phyloP scores from a whole-genome alignment of 148 eudicot genomes.

The Pouteria glomerata region DNA sequence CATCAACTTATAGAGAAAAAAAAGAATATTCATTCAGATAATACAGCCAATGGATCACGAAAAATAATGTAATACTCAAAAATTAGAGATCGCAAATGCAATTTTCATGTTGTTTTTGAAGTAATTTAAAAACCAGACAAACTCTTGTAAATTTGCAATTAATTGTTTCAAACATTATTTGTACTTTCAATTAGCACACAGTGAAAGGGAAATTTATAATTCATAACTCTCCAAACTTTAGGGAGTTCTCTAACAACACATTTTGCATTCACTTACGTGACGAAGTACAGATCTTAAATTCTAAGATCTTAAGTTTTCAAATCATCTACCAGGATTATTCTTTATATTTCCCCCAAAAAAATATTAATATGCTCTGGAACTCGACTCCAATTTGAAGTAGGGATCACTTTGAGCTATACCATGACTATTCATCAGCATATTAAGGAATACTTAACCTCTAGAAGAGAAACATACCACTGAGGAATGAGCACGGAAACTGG shows the following conservation, averaged over 20 bases:
- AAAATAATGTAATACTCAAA: background rate
- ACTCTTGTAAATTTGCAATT: too few relatives aligned
- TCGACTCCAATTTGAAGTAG: background rate
- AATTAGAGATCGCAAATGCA: too few relatives aligned
- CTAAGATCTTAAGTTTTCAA: too few relatives aligned
- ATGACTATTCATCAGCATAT: background rate
- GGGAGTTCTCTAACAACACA: background rate
- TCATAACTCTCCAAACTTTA: background rate
- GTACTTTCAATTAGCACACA: background rate
- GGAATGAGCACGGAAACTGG: conserved; percentile 85
- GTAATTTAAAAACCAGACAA: too few relatives aligned
- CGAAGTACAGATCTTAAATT: background rate
- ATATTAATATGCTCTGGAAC: background rate
- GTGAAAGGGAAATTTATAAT: background rate
- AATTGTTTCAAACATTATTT: background rate
- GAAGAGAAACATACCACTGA: conserved; percentile 64
- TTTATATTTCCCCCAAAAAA: background rate
- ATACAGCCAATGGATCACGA: background rate
- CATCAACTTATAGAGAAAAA: background rate
- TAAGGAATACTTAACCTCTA: background rate
- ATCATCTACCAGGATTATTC: background rate
- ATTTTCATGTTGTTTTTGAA: too few relatives aligned
- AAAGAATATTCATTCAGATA: background rate
- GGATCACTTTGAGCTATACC: background rate
- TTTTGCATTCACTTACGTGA: background rate